Evolutionary conservation across 2,329 filamentous ascomycete genomes (phyloP), one percentile per base, ranked within the genome.

Genomic region (Endothia cerciana): DNA sequence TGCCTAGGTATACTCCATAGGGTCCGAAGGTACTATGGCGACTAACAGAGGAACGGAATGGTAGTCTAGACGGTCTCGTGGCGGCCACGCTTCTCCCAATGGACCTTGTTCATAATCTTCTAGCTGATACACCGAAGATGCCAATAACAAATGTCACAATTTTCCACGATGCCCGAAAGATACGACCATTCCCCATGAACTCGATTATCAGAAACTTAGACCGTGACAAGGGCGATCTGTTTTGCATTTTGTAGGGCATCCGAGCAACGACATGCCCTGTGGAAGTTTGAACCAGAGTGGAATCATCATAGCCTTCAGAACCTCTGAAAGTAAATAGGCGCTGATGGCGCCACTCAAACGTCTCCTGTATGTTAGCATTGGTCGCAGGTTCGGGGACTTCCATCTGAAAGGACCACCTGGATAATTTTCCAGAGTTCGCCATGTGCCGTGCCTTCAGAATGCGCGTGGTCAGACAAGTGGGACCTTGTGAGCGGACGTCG

Each of bases 101-200:
- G n/a, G n/a, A n/a, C n/a, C 38, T 7, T 41, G 38, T 15, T 41
- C 38, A 41, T 41, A 41, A n/a, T n/a, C n/a, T n/a, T n/a, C n/a
- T 36, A 36, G 33, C 33, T 43, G 7, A 43, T 15, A 11, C 33
- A 36, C 25, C 63, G 38, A 47, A 65, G n/a, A 60, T 40, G 15
- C 64, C 60, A 36, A 62, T 45, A 36, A 36, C 64, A 17, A 65
- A 65, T 13, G 56, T 49, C 36, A 62, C 49, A 13, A 62, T 55
- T 41, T 65, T 65, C 64, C 64, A 65, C 22, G 57, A 4, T n/a
- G 51, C 64, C 17, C 53, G 41, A 36, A 57, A 62, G 6, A 30
- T n/a, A 2, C 28, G 8, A 8, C 64, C 43, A 25, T 41, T n/a
- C 5, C 64, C 64, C 3, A 53, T 17, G 22, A 62, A 65, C 10